phyloP scores from a whole-genome alignment of 2,329 filamentous ascomycete genomes.

The Aspergillus sergii region DNA sequence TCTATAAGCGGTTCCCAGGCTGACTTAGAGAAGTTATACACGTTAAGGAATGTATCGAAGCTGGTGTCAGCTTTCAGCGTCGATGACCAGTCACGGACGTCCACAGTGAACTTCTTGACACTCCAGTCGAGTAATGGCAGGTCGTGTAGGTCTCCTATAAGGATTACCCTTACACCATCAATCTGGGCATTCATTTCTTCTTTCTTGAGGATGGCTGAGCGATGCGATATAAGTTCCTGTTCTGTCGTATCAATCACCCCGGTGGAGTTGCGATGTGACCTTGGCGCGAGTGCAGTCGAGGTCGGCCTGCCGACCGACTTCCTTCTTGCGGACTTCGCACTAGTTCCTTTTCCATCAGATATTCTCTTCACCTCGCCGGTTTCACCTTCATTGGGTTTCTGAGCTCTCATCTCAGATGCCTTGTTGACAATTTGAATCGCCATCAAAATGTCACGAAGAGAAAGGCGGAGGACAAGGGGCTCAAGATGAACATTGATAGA shows the following conservation, averaged over 20 bases:
- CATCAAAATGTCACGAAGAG: constrained; percentile 89
- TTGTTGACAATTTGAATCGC: constrained; percentile 90
- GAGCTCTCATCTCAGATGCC: constrained; percentile 78
- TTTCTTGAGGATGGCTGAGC: constrained; percentile 60
- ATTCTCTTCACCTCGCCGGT: constrained; percentile 59
- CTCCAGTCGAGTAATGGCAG: constrained; percentile 92
- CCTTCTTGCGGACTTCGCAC: constrained; percentile 45
- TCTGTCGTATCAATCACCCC: constrained; percentile 40
- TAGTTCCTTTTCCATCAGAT: constrained; percentile 43
- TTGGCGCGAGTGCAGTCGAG: constrained; percentile 47
- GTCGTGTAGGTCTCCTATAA: constrained; percentile 96
- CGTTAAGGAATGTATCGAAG: constrained; percentile 93
- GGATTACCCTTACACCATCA: constrained; percentile 84
- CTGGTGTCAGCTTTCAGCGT: constrained; percentile 83
- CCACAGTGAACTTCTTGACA: constrained; percentile 83
- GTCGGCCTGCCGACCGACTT: constrained; percentile 51
- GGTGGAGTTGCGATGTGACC: constrained; percentile 50
- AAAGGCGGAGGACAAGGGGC: constrained; percentile 85
- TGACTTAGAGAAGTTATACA: constrained; percentile 99
- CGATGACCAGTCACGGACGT: constrained; percentile 88
- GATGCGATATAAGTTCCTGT: constrained; percentile 40
- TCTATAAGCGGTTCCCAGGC: constrained; percentile 96
- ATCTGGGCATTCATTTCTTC: constrained; percentile 86
- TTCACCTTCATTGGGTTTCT: constrained; percentile 48
- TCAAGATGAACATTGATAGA: constrained; percentile 88